Base-by-base conservation (phyloP, 2,329 filamentous ascomycete genomes). In the Claviceps sp. region DNA sequence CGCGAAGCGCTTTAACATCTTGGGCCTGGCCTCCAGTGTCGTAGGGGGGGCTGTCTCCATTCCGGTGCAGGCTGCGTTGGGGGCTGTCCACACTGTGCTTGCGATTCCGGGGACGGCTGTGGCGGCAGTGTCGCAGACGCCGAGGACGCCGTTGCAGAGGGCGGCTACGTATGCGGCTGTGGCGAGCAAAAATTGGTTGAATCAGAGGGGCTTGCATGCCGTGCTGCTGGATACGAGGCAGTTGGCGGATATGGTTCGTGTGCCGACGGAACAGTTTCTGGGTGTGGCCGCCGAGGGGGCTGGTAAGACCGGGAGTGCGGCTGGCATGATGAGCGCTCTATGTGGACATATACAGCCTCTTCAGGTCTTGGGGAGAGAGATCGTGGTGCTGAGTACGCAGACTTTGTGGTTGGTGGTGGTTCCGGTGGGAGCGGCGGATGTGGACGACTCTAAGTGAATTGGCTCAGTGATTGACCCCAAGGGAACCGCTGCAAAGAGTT, bases 151-250 rank as follows among this genome's bases (percentile, higher is more conserved):
- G 0, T 59, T 64, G 2, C 66, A 72, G 54, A 59, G 73, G 9
- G 71, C 70, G 0, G 60, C 62, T 4, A 68, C 68, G 0, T 75
- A 75, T 48, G 58, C 67, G 0, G 60, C 61, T 3, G 69, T 70
- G 0, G 71, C 70, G 1, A 74, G 73, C 49, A 58, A 60, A 45
- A 63, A 74, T 51, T 75, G 71, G 72, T 54, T 76, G 11, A 54
- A 61, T 16, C 56, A 58, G 17, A 61, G 72, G 3, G 68, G 71
- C 0, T 56, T 75, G 2, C 58, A 66, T 9, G 69, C 69, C 0
- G 58, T 55, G 6, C 37, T 74, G 22, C 47, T 71, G 3, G 66
- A 69, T n/a, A 61, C 64, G 1, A 54, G 56, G 0, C 61, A 65
- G 11, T 51, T 68, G 1, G 64, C 63, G 0, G 55, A 61, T 3